Percentiles rank a stretch among this genome's conserved stretches.
phyloP scores from a whole-genome alignment of 1,139 yeast genomes.

The Saccharomyces hybrid region DNA sequence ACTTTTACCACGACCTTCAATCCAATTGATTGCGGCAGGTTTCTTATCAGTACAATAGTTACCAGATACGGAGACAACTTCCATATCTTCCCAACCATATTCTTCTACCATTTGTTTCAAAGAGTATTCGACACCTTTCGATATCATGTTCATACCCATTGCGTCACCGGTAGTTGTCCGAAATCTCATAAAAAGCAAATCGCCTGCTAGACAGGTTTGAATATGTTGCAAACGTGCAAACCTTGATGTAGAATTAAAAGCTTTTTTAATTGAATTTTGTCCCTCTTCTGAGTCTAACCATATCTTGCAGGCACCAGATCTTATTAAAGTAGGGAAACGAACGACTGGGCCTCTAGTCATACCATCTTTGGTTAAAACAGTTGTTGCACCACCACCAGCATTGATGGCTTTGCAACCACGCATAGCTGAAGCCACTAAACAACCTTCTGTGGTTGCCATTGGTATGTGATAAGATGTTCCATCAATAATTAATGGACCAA shows the following conservation, averaged over 20 bases:
- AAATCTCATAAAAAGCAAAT: constrained; percentile 77
- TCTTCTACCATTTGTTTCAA: constrained; percentile 78
- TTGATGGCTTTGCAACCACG: constrained; percentile 98
- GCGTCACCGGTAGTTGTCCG: constrained; percentile 98
- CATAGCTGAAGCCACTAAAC: constrained; percentile 97
- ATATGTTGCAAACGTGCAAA: constrained; percentile 89
- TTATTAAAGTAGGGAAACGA: constrained; percentile 63
- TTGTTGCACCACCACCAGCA: constrained; percentile 90
- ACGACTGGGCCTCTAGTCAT: constrained; percentile 99
- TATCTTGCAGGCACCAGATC: constrained; percentile 91
- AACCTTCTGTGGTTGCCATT: constrained; percentile 98
- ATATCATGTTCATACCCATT: constrained; percentile 99
- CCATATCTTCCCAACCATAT: constrained; percentile 92
- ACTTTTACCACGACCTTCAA: constrained; percentile 96
- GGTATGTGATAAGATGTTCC: constrained; percentile 84
- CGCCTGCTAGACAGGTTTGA: constrained; percentile 95
- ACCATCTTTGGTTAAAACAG: constrained; percentile 91
- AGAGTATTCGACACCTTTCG: constrained; percentile 90
- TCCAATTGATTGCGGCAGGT: constrained; percentile 98
- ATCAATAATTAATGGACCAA: constrained; percentile 90
- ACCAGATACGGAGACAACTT: constrained; percentile 85
- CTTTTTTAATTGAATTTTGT: constrained; percentile 67
- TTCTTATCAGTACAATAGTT: constrained; percentile 96
- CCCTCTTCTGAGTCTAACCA: constrained; percentile 98
- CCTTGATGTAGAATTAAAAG: constrained; percentile 94